Percentiles rank a stretch among this genome's conserved stretches.
phyloP scores from a whole-genome alignment of 1,284 basidiomycete genomes.

The Mrakiaceae sp. region DNA sequence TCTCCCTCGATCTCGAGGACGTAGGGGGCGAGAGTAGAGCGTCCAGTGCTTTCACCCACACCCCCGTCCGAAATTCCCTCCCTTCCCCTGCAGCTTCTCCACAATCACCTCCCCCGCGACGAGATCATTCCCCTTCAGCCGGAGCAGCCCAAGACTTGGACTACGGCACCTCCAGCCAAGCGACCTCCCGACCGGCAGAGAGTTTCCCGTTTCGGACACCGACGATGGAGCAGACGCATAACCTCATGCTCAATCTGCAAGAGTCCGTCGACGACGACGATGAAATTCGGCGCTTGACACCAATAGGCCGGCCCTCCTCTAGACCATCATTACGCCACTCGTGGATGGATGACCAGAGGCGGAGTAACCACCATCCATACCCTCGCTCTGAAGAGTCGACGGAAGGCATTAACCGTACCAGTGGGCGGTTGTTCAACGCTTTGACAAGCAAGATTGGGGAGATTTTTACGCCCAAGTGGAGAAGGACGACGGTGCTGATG shows the following conservation, averaged over 20 bases:
- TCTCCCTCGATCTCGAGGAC: constrained; percentile 56
- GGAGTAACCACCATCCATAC: neutral
- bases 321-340: neutral
- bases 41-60: too few relatives aligned
- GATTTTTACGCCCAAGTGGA: constrained; percentile 72
- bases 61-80: too few relatives aligned
- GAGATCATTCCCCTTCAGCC: too few relatives aligned
- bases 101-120: too few relatives aligned
- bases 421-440: neutral
- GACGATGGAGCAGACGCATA: constrained; percentile 7
- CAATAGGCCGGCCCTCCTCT: neutral
- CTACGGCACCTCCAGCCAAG: neutral
- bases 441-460: constrained; percentile 45
- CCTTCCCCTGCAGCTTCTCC: too few relatives aligned
- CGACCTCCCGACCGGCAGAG: neutral
- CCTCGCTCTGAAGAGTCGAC: neutral
- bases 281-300: neutral
- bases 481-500: constrained; percentile 66
- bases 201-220: constrained; percentile 9
- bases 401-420: neutral
- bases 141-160: neutral
- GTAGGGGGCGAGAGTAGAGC: constrained; percentile 37
- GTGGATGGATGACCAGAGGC: too few relatives aligned
- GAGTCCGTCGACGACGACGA: neutral
- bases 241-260: neutral